Base-by-base conservation (phyloP, 2,329 filamentous ascomycete species). In the Teratosphaeria pseudoeucalypti region DNA sequence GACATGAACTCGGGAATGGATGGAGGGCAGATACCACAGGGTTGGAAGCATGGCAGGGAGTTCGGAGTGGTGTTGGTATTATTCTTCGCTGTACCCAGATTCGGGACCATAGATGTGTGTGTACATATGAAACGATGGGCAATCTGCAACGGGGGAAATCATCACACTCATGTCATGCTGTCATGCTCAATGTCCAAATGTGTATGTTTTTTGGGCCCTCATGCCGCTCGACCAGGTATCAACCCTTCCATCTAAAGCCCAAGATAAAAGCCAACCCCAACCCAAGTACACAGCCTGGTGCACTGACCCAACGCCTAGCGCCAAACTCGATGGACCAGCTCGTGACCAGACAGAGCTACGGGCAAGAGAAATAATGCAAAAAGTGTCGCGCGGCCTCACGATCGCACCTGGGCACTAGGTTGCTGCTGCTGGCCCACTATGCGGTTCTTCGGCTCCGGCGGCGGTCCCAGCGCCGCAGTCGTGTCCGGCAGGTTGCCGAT, bases 401-500 rank as follows among this genome's bases (percentile, higher is more conserved):
- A 60, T 16, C 57, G 57, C 12, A 63, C 61, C 56, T 62, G 62
- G 34, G 62, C 55, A 37, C 55, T 59, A 27, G 54, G 11, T 54
- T 60, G 60, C 54, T 57, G 56, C 58, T 60, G 55, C 56, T 61
- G 57, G n/a, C 47, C 47, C 43, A 49, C 16, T n/a, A 23, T 49
- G 16, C 43, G 19, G 19, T 49, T 49, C 43, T 49, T 49, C 43
- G 43, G 43, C 53, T 55, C 53, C 34, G 53, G 53, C 26, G 64
- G 65, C 23, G 64, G 58, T 34, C 54, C 55, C 54, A 67, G 54
- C 7, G 61, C 67, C 11, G 59, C 63, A n/a, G 69, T 71, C 37
- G 60, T 67, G 54, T 72, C 69, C 27, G 72, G 72, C 57, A 74
- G 61, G 58, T 67, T 68, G 10, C 70, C 70, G 52, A 99, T 97